Percentiles rank a stretch among this genome's conserved stretches.
Conservation (phyloP, 1,284 basidiomycete species). For the Pulchroboletus neoregius region DNA sequence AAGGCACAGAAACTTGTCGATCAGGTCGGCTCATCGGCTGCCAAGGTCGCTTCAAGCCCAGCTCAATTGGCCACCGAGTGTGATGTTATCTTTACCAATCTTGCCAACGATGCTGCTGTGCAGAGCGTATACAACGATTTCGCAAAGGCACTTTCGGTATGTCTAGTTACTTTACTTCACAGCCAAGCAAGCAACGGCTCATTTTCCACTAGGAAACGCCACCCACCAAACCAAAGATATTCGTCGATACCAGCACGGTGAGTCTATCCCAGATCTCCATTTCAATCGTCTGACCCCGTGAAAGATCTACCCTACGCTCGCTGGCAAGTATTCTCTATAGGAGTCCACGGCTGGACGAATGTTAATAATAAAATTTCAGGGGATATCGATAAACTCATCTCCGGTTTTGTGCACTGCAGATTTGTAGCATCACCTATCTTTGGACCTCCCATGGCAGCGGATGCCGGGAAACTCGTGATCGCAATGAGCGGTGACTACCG, state of each 20-base stretch:
- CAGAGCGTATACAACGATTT: slow-evolving; percentile 65
- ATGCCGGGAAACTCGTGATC: slow-evolving; percentile 66
- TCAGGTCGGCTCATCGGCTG: slow-evolving; percentile 49
- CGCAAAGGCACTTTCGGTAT: slow-evolving; percentile 50
- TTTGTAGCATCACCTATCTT: slow-evolving; percentile 82
- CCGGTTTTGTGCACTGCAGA: slow-evolving; percentile 55
- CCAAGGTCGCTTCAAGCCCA: slow-evolving; percentile 47
- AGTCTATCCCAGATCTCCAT: slow-evolving; percentile 23
- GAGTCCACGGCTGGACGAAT: not conserved
- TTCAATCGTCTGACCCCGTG: slow-evolving; percentile 8
- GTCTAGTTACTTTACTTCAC: slow-evolving; percentile 2
- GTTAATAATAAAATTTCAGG: slow-evolving; percentile 34
- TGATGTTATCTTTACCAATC: slow-evolving; percentile 78
- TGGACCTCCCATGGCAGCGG: slow-evolving; percentile 67
- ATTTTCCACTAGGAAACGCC: slow-evolving; percentile 35
- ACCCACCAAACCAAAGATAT: slow-evolving; percentile 57
- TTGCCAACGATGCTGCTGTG: slow-evolving; percentile 73
- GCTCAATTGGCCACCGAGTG: slow-evolving; percentile 61
- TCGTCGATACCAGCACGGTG: slow-evolving; percentile 80
- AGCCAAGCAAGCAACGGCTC: slow-evolving; percentile 6
- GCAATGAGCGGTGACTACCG: slow-evolving; percentile 82
- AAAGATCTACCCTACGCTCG: slow-evolving; percentile 67
- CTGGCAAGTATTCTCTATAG: slow-evolving; percentile 43
- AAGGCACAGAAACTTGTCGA: slow-evolving; percentile 57
- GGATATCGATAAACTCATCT: slow-evolving; percentile 70